Base-by-base conservation (phyloP, 192 early-diverging fungal species). In the Mortierella claussenii region DNA sequence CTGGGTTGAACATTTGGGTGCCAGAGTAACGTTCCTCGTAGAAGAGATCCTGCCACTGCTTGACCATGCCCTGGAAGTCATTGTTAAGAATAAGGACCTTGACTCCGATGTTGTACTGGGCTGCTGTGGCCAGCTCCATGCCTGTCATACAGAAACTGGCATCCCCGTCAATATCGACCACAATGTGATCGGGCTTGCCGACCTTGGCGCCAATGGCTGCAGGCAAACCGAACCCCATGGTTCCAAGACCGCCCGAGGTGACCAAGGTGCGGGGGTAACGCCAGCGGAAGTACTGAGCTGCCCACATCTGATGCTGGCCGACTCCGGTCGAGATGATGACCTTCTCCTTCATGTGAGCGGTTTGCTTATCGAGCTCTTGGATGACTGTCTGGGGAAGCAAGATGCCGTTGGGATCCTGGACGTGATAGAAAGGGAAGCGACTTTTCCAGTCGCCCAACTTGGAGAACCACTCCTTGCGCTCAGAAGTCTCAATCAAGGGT, bases 271-370 rank as follows among this genome's bases (percentile, higher is more conserved):
- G 93, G 20, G 97, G 97, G 49, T 92, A 68, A 60, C 92, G 85
- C 95, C 96, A 98, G 80, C 94, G 83, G 82, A 88, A 96, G 80
- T 91, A 94, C 82, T 99, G 97, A 9, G 96, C 96, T 23, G 96
- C 91, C 95, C 96, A 99, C 97, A 99, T 99, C 79, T 99, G 97
- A 88, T 99, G 97, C 79, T 97, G 97, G 31, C 96, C 97, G 1
- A 99, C 96, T 55, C 97, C 97, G 18, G 97, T 98, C 31, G 96
- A 91, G 65, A 99, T 86, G 52, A 99, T 92, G 54, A 95, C 94
- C 69, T 96, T 92, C 31, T 96, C 90, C 86, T 97, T 97, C 50
- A 86, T 89, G 78, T 91, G 70, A 30, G 83, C 81, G 17, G 91
- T 90, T 84, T 96, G 95, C 27, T 86, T 81, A 69, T 97, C 89